phyloP scores from a whole-genome alignment of 306 rosid genomes.

The Arachis stenosperma region DNA sequence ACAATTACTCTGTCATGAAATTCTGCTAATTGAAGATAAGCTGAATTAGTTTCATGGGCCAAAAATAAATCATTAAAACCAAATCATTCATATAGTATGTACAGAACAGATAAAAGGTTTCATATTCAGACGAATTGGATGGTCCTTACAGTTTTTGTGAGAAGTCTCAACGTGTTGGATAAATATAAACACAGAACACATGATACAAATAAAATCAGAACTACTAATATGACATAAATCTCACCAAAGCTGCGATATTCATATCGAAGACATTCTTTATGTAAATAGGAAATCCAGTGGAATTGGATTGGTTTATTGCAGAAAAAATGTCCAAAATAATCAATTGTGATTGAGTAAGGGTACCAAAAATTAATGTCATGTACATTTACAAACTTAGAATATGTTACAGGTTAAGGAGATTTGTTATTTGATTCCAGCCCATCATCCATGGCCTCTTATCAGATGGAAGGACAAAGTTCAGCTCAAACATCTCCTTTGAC shows the following conservation, averaged over 20 bases:
- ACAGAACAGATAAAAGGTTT: background rate
- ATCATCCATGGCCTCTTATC: constrained; percentile 85
- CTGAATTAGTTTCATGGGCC: background rate
- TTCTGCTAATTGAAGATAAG: background rate
- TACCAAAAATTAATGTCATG: constrained; percentile 50
- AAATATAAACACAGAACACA: too few species aligned
- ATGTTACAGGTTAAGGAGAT: constrained; percentile 72
- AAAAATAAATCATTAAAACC: background rate
- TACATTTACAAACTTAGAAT: constrained; percentile 50
- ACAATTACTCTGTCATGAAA: background rate
- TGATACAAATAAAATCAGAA: too few species aligned
- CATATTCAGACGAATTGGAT: too few species aligned
- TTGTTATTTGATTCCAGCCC: constrained; percentile 90
- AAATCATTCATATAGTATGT: background rate
- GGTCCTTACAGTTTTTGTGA: background rate
- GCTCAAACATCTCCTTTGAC: constrained; percentile 98
- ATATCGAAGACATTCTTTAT: background rate
- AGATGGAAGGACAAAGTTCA: constrained; percentile 86
- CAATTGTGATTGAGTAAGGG: constrained; percentile 39
- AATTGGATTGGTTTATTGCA: constrained; percentile 44
- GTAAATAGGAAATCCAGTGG: constrained; percentile 39
- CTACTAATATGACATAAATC: too few species aligned
- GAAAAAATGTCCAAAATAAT: constrained; percentile 35
- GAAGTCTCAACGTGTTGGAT: background rate
- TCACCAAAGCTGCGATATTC: background rate